Evolutionary conservation across 2,329 filamentous ascomycete genomes (phyloP), one percentile per base, ranked within the genome.

Genomic region (Aspergillus puulaauensis): DNA sequence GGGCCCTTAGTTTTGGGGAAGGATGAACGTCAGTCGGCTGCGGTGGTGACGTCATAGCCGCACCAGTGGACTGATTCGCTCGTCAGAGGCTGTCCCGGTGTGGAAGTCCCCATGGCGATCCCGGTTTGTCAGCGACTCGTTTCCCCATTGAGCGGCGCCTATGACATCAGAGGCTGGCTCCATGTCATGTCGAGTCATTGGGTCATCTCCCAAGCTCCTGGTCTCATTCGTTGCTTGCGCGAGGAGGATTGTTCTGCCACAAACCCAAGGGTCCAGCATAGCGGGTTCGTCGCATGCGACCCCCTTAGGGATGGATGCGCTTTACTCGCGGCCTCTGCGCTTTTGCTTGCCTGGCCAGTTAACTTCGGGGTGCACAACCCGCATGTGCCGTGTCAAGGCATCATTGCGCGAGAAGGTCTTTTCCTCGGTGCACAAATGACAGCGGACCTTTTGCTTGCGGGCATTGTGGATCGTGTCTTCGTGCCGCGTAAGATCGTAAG

Each of bases 401-500:
- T 99, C 95, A 63, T 93, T 95, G 57, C 95, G 87, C 66, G 92
- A 96, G 71, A 99, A 99, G 0, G 91, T 96, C 83, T 98, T 98
- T 70, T 98, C 93, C 68, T 98, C 93, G 2, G 90, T 92, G 77
- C 95, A 99, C 48, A 96, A 79, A 61, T 93, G 87, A 75, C 95
- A 99, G 45, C 91, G 88, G 7, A 97, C 92, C 80, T 98, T 98
- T 74, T 93, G 88, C 81, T 97, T 97, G 68, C 90, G 87, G 1
- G 87, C 88, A 67, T 97, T 97, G 82, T 98, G 95, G 63, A 98
- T 98, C 0, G 95, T 98, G 65, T 97, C 93, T 74, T 99, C 95
- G 71, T 99, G 95, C 21, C 95, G 84, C 0, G 95, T 99, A 52
- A 99, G 82, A 75, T 99, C 95, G 80, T 99, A 99, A 1, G 95